Conservation (phyloP, 2,329 filamentous ascomycete genomes). For the Zymoseptoria brevis region DNA sequence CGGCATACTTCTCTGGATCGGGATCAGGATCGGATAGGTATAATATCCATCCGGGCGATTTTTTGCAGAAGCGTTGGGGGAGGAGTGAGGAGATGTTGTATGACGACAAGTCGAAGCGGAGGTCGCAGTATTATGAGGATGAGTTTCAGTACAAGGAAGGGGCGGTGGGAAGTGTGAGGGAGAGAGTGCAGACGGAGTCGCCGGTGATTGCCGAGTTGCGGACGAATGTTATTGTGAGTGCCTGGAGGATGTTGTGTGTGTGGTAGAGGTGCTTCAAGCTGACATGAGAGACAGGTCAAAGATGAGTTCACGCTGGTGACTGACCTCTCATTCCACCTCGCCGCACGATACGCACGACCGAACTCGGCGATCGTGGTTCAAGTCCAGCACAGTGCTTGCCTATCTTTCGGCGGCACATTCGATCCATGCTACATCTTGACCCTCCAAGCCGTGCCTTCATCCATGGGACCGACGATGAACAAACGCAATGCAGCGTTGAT, state of each 20-base stretch:
- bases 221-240: conserved; percentile 45
- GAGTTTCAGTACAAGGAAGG: conserved; percentile 28
- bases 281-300: conserved; percentile 48
- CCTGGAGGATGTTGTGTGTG: conserved; percentile 1
- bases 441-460: conserved; percentile 60
- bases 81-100: conserved; percentile 17
- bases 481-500: conserved; percentile 72
- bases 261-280: conserved; percentile 12
- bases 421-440: conserved; percentile 73
- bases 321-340: conserved; percentile 64
- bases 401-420: conserved; percentile 66
- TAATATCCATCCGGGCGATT: conserved; percentile 9
- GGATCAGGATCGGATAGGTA: neutral
- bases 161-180: conserved; percentile 24
- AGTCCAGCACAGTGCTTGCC: conserved; percentile 65
- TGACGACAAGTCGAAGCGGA: conserved; percentile 25
- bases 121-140: conserved; percentile 30
- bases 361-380: conserved; percentile 66
- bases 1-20: neutral
- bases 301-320: conserved; percentile 69
- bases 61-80: conserved; percentile 14
- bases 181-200: conserved; percentile 37
- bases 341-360: conserved; percentile 66
- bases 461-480: conserved; percentile 67
- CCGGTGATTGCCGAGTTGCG: conserved; percentile 42